These are phyloP conservation scores for Coemansia asiatica DNA, from an alignment of 192 early-diverging fungal genomes.

Conservation along the genomic window DNA sequence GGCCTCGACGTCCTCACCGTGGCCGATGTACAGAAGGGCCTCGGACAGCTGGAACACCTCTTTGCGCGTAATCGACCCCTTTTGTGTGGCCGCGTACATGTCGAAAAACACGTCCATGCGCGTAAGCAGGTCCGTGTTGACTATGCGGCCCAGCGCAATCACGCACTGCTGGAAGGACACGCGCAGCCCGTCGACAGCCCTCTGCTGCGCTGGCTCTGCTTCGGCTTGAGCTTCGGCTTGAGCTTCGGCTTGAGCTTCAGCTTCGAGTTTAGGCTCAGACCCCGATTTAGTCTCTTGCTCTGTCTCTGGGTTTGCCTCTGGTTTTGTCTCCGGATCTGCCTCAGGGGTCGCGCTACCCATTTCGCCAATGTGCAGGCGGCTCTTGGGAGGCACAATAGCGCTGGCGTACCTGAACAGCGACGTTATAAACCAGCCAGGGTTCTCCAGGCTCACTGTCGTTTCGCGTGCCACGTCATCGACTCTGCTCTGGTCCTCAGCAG, in stretches of 20 bases:
- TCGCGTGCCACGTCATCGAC: conserved; percentile 37
- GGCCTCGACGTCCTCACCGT: conserved; percentile 39
- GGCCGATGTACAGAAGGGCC: conserved; percentile 74
- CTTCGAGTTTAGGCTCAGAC: not conserved
- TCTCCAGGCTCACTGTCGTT: conserved; percentile 33
- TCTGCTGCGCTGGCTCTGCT: conserved; percentile 2
- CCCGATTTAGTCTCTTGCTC: conserved; percentile 8
- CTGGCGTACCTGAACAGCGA: conserved; percentile 48
- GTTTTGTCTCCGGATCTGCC: conserved; percentile 8
- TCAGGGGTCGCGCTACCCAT: not conserved
- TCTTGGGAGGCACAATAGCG: conserved; percentile 30
- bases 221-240: not conserved
- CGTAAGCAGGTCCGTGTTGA: conserved; percentile 75
- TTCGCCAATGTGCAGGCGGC: conserved; percentile 12
- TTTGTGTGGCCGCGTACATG: conserved; percentile 70
- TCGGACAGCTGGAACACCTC: conserved; percentile 86
- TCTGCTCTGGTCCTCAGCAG: conserved; percentile 1
- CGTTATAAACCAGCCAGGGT: conserved; percentile 54
- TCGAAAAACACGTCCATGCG: conserved; percentile 81
- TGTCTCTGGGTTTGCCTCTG: not conserved
- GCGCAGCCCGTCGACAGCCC: conserved; percentile 25
- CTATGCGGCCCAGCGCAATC: conserved; percentile 70
- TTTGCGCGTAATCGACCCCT: conserved; percentile 66
- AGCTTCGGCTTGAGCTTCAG: not conserved
- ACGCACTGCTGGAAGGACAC: conserved; percentile 80